Conservation (phyloP, 768 basidiomycete species). For the Suillus tomentosus region DNA sequence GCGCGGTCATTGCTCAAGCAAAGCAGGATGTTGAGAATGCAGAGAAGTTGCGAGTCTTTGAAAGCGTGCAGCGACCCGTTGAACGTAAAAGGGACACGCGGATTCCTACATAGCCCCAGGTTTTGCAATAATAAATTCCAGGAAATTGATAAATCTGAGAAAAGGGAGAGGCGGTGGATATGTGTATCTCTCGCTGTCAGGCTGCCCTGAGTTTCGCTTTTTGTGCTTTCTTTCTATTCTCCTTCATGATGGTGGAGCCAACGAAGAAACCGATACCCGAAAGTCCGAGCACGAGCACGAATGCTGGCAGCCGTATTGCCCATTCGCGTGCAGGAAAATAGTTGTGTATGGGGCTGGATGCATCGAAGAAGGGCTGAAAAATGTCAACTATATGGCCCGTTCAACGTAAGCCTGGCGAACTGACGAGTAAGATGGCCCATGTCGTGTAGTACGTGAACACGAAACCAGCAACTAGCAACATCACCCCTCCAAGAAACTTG, state of each 20-base stretch:
- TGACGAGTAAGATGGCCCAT: slow-evolving; percentile 87
- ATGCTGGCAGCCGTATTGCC: slow-evolving; percentile 85
- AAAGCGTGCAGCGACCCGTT: slow-evolving; percentile 36
- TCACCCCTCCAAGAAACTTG: slow-evolving; percentile 73
- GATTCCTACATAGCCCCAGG: slow-evolving; percentile 14
- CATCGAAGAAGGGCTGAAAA: slow-evolving; percentile 79
- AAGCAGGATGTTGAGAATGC: slow-evolving; percentile 65
- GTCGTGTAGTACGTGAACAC: slow-evolving; percentile 90
- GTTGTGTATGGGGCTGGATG: slow-evolving; percentile 67
- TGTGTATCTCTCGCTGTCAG: slow-evolving; percentile 30
- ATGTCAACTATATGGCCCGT: neutral
- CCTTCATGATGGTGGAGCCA: slow-evolving; percentile 73
- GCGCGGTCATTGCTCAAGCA: slow-evolving; percentile 56
- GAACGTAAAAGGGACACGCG: slow-evolving; percentile 24
- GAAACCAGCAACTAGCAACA: slow-evolving; percentile 76
- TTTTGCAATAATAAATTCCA: neutral
- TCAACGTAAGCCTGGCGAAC: slow-evolving; percentile 25
- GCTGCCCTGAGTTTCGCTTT: slow-evolving; percentile 65
- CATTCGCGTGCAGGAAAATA: slow-evolving; percentile 91
- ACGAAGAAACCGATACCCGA: slow-evolving; percentile 80
- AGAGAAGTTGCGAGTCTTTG: slow-evolving; percentile 64
- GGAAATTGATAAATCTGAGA: neutral
- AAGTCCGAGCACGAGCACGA: slow-evolving; percentile 79
- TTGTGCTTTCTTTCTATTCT: slow-evolving; percentile 67
- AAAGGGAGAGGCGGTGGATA: neutral